These are phyloP conservation scores for Aspergillus sergii DNA, from an alignment of 2,329 filamentous ascomycete species.

Conservation along the genomic window DNA sequence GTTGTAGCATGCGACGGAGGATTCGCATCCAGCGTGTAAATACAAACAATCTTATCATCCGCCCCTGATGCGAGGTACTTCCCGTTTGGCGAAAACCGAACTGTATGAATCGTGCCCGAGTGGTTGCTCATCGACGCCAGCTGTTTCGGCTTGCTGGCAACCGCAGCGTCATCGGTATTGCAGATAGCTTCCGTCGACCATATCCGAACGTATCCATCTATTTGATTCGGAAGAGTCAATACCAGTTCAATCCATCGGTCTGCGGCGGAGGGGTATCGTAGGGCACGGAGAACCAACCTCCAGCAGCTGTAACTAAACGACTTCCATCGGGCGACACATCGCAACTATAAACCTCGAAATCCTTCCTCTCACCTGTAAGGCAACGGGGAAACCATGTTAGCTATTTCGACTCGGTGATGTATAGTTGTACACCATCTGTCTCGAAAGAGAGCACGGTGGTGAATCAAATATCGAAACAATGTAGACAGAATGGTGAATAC, in stretches of 20 bases:
- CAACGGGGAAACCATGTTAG: constrained; percentile 18
- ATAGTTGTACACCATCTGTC: not conserved
- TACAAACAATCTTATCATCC: constrained; percentile 98
- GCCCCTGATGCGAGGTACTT: constrained; percentile 95
- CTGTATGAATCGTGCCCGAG: constrained; percentile 93
- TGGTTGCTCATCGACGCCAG: constrained; percentile 98
- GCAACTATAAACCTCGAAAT: constrained; percentile 98
- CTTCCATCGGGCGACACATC: constrained; percentile 94
- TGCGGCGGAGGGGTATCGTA: not conserved
- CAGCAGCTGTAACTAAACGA: constrained; percentile 88
- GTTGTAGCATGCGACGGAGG: constrained; percentile 74
- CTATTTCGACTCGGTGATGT: not conserved
- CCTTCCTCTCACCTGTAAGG: constrained; percentile 81
- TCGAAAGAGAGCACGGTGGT: not conserved
- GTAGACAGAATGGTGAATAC: constrained; percentile 44
- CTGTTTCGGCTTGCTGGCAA: constrained; percentile 78
- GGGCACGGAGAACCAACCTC: constrained; percentile 60
- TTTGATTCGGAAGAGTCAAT: constrained; percentile 14
- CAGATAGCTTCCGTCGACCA: constrained; percentile 97
- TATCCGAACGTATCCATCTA: constrained; percentile 93
- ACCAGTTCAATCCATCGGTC: not conserved
- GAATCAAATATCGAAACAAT: constrained; percentile 1
- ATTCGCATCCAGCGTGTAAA: constrained; percentile 86
- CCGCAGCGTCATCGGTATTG: constrained; percentile 71
- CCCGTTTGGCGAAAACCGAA: constrained; percentile 93